A percentile compares a stretch with the other conserved stretches of the same genome.
These are phyloP conservation scores for Geosmithia morbida DNA, from an alignment of 2,329 filamentous ascomycete genomes.

Conservation along the genomic window DNA sequence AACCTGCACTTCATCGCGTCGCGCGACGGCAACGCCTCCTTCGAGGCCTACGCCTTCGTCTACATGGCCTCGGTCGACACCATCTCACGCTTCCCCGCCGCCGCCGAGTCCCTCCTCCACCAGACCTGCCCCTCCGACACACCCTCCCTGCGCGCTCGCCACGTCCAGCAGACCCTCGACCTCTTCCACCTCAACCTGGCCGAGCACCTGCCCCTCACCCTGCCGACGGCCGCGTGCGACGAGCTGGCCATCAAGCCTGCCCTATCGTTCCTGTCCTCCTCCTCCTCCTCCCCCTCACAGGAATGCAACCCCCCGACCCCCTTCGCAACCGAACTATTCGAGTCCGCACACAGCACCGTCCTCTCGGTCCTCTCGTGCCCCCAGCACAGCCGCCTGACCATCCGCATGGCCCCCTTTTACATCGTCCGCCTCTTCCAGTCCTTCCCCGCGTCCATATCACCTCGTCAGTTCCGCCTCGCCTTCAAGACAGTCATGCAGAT, in stretches of 20 bases:
- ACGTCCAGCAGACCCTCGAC: conserved; percentile 57
- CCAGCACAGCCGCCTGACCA: conserved; percentile 57
- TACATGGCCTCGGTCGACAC: conserved; percentile 74
- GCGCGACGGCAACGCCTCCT: conserved; percentile 55
- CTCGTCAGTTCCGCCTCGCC: conserved; percentile 76
- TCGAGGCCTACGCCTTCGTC: conserved; percentile 75
- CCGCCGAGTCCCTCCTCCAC: conserved; percentile 52
- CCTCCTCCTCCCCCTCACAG: conserved; percentile 24
- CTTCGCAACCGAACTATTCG: conserved; percentile 51
- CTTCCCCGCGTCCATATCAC: conserved; percentile 65
- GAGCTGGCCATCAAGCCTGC: conserved; percentile 61
- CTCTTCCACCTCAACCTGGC: conserved; percentile 79
- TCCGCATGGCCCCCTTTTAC: conserved; percentile 66
- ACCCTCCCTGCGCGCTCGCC: conserved; percentile 8
- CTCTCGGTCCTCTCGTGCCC: conserved; percentile 71
- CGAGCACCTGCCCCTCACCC: conserved; percentile 63
- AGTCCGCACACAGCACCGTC: conserved; percentile 72
- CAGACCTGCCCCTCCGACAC: conserved; percentile 36
- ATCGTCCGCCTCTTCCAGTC: conserved; percentile 66
- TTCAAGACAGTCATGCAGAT: conserved; percentile 77
- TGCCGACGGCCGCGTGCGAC: conserved; percentile 55
- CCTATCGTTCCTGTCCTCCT: conserved; percentile 51
- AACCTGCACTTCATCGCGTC: conserved; percentile 73
- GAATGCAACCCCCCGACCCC: conserved; percentile 18
- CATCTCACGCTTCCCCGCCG: conserved; percentile 53